Evolutionary conservation across 345 rosid species (phyloP).

Genomic region (Salix arbutifolia): DNA sequence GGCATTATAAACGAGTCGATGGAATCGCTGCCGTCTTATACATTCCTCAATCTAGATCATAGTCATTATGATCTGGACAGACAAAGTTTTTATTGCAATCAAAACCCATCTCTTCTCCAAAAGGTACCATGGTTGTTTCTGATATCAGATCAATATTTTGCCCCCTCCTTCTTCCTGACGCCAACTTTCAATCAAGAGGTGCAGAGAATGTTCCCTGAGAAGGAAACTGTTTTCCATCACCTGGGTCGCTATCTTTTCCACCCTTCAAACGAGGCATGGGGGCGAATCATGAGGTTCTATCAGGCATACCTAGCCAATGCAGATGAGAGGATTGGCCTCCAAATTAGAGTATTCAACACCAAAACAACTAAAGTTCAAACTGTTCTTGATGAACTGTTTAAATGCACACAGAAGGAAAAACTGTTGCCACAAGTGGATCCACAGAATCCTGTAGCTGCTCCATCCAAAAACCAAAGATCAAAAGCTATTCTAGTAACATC

Average conservation of each 20-base stretch:
- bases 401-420: conserved; percentile 11
- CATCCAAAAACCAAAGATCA: background rate
- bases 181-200: conserved; percentile 11
- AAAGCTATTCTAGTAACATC: conserved; percentile 22
- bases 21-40: background rate
- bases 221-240: conserved; percentile 24
- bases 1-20: background rate
- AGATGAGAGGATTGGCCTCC: conserved; percentile 21
- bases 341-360: conserved; percentile 16
- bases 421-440: conserved; percentile 10
- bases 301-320: conserved; percentile 19
- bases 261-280: conserved; percentile 27
- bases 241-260: conserved; percentile 25
- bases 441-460: background rate
- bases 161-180: conserved; percentile 22
- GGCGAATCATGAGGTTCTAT: conserved; percentile 17
- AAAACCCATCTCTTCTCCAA: conserved; percentile 7
- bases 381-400: conserved; percentile 12
- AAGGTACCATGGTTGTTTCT: conserved; percentile 20
- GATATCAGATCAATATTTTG: conserved; percentile 24
- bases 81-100: conserved; percentile 12
- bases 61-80: background rate
- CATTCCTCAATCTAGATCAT: conserved; percentile 1
- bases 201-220: conserved; percentile 20
- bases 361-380: background rate